Conservation (phyloP, 768 basidiomycete species). For the Tylopilus rubrobrunneus region DNA sequence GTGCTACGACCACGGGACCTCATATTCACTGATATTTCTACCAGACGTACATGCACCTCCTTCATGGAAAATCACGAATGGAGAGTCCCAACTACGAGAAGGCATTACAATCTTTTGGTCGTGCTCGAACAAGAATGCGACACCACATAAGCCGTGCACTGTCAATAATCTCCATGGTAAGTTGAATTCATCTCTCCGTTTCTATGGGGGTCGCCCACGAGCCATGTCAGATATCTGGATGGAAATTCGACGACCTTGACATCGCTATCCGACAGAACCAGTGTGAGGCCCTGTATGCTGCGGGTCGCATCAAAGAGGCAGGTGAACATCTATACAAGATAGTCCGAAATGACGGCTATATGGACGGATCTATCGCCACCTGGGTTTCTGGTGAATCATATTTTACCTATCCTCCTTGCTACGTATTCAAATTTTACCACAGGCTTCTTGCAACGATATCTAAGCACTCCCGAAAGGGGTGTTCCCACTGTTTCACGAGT, state of each 20-base stretch:
- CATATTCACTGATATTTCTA: too few relatives aligned
- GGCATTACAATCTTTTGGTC: neutral
- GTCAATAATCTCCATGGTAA: neutral
- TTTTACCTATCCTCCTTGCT: too few relatives aligned
- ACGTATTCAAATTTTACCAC: too few relatives aligned
- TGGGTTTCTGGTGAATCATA: neutral
- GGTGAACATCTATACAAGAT: neutral
- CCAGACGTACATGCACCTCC: slow-evolving; percentile 2
- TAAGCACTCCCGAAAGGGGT: too few relatives aligned
- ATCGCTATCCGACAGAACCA: neutral
- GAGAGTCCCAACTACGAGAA: neutral
- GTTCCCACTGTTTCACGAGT: too few relatives aligned
- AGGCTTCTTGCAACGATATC: too few relatives aligned
- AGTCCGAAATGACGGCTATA: neutral
- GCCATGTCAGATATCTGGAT: neutral
- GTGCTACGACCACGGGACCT: too few relatives aligned
- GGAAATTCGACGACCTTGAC: neutral
- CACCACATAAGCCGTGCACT: neutral
- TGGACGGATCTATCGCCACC: too few relatives aligned
- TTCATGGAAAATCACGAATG: neutral
- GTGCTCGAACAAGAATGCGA: neutral
- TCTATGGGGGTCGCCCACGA: too few relatives aligned
- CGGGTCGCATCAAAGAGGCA: neutral
- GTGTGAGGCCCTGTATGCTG: neutral
- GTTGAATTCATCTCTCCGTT: neutral